Percentiles rank a stretch among this genome's conserved stretches.
These are phyloP conservation scores for Rosa chinensis DNA, from an alignment of 306 rosid genomes.

Conservation along the genomic window DNA sequence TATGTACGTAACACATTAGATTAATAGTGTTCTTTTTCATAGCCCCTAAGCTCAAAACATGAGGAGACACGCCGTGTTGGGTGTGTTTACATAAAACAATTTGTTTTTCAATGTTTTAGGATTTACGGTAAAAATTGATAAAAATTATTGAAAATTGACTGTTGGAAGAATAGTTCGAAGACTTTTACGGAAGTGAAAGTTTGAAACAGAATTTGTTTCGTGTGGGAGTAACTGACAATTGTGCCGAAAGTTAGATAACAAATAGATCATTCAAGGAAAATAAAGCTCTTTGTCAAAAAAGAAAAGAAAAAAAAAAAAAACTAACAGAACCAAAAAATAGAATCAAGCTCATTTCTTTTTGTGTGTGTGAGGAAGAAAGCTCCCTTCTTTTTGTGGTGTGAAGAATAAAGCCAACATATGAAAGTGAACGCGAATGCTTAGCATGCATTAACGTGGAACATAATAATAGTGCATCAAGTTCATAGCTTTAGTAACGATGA, in stretches of 20 bases:
- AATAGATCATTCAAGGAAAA: background rate
- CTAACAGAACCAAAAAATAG: background rate
- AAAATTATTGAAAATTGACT: too few relatives aligned
- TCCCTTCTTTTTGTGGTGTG: too few relatives aligned
- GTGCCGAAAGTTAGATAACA: background rate
- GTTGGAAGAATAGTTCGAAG: too few relatives aligned
- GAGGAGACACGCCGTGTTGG: too few relatives aligned
- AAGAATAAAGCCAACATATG: background rate
- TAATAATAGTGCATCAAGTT: background rate
- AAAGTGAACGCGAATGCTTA: background rate
- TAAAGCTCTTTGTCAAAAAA: background rate
- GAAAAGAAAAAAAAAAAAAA: background rate
- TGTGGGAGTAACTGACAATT: background rate
- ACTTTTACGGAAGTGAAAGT: background rate
- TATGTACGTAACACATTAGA: too few relatives aligned
- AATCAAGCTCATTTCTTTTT: background rate
- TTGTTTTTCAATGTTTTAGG: background rate
- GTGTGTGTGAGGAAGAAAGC: background rate
- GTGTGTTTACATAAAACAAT: too few relatives aligned
- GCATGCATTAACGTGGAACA: background rate
- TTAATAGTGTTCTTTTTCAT: too few relatives aligned
- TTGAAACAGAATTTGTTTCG: background rate
- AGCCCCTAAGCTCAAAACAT: too few relatives aligned
- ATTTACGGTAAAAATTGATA: too few relatives aligned
- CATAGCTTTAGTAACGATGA: background rate